phyloP scores from a whole-genome alignment of 225 moss, liverwort and hornwort species.

The Polytrichum commune region DNA sequence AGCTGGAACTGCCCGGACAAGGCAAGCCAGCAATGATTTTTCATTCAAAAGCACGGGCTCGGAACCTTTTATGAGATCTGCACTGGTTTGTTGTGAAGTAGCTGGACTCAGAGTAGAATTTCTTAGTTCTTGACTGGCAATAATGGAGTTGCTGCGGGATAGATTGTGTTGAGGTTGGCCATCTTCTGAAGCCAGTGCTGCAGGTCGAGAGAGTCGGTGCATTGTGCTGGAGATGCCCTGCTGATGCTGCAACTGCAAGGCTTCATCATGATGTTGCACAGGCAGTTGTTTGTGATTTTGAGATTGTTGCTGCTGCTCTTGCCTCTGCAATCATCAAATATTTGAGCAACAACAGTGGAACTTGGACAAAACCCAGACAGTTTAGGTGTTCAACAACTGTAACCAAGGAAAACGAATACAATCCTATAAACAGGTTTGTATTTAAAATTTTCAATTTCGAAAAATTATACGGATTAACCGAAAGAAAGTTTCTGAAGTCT shows the following conservation, averaged over 20 bases:
- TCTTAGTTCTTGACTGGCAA: conserved; percentile 52
- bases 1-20: conserved; percentile 75
- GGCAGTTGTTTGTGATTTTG: conserved; percentile 57
- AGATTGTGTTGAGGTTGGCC: conserved; percentile 29
- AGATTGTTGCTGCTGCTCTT: conserved; percentile 45
- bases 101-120: conserved; percentile 29
- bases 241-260: conserved; percentile 88
- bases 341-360: neutral
- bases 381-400: too few relatives aligned
- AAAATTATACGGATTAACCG: too few relatives aligned
- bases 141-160: conserved; percentile 28
- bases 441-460: too few relatives aligned
- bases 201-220: conserved; percentile 59
- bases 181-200: conserved; percentile 40
- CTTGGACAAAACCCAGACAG: too few relatives aligned
- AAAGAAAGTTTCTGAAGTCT: too few relatives aligned
- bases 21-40: conserved; percentile 77
- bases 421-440: too few relatives aligned
- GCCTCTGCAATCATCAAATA: conserved; percentile 21
- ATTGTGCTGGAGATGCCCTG: conserved; percentile 76
- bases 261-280: conserved; percentile 54
- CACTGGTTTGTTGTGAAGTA: conserved; percentile 31
- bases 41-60: conserved; percentile 84
- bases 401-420: too few relatives aligned
- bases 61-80: conserved; percentile 43